Base-by-base conservation (phyloP, 805 yeast genomes). In the Myxozyma geophila region DNA sequence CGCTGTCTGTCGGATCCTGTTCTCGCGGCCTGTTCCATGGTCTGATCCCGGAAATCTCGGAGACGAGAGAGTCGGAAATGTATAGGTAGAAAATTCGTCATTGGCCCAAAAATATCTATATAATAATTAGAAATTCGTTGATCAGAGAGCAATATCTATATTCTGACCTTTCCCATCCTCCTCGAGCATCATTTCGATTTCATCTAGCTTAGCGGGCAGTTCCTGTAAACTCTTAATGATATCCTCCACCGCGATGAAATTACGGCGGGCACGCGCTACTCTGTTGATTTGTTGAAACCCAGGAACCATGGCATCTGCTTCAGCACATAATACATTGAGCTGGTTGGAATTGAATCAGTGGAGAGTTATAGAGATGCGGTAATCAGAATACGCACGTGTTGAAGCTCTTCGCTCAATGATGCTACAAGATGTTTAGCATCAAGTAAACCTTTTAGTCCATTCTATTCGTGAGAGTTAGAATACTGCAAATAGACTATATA, bases 11-110 rank as follows among this genome's bases (percentile, higher is more conserved):
- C 97, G 39, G 84, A 86, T 9, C 77, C 74, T 66, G 66, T 78
- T 71, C 64, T 76, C 2, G 60, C 23, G 39, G 89, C 81, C 74
- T 88, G 81, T n/a, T 75, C 77, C 62, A 80, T 80, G 58, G 92
- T 81, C 72, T 87, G 89, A 68, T 93, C 98, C 67, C 82, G 85
- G 69, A 92, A 85, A 74, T 91, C 93, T 58, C 96, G 81, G 19
- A 90, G 83, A 71, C 83, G 83, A 53, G 86, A 87, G 63, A 93
- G 80, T 64, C 82, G 79, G 74, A 81, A 89, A 75, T 93, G 98
- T 12, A 89, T 84, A 28, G 80, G 73, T 54, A 91, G 78, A 36
- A 93, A 75, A 66, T 83, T 81, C 8, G 85, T 83, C 71, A 87
- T 77, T 1, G 70, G 67, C 7, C 60, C 67, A 36, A 59, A 62